Percentiles rank a stretch among this genome's conserved stretches.
These are phyloP conservation scores for Pisolithus sp. DNA, from an alignment of 768 basidiomycete genomes.

Conservation along the genomic window DNA sequence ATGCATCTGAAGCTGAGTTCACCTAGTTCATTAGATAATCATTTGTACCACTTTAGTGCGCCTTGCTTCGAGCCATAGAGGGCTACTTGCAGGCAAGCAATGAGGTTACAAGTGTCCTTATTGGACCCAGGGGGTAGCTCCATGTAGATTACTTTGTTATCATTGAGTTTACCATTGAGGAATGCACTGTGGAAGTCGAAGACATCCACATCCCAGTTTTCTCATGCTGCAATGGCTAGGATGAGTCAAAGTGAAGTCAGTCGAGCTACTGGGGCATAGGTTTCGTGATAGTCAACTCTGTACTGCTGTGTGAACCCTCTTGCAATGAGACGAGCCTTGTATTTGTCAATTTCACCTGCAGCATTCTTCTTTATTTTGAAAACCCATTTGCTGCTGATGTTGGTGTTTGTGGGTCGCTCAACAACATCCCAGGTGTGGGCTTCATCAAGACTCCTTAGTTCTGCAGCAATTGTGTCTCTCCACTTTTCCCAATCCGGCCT, in stretches of 20 bases:
- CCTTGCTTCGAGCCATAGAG: constrained; percentile 10
- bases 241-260: constrained; percentile 4
- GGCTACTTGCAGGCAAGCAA: constrained; percentile 5
- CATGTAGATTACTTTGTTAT: constrained; percentile 38
- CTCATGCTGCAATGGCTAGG: constrained; percentile 1
- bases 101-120: constrained; percentile 1
- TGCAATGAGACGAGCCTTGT: constrained; percentile 3
- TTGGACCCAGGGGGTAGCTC: constrained; percentile 27
- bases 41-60: constrained; percentile 5
- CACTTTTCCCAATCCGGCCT: background rate
- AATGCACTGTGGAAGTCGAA: constrained; percentile 39
- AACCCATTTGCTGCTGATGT: constrained; percentile 31
- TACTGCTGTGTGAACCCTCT: constrained; percentile 4
- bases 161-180: constrained; percentile 32
- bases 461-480: constrained; percentile 4
- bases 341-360: constrained; percentile 23
- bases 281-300: constrained; percentile 5
- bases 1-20: background rate
- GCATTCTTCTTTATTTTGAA: constrained; percentile 37
- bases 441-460: constrained; percentile 1
- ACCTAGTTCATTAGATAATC: background rate
- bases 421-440: constrained; percentile 7
- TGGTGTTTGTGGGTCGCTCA: background rate
- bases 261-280: constrained; percentile 1
- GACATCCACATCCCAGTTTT: constrained; percentile 31